Evolutionary conservation across 768 basidiomycete genomes (phyloP), one percentile per base, ranked within the genome.

Genomic region (Daedaleopsis nitida): DNA sequence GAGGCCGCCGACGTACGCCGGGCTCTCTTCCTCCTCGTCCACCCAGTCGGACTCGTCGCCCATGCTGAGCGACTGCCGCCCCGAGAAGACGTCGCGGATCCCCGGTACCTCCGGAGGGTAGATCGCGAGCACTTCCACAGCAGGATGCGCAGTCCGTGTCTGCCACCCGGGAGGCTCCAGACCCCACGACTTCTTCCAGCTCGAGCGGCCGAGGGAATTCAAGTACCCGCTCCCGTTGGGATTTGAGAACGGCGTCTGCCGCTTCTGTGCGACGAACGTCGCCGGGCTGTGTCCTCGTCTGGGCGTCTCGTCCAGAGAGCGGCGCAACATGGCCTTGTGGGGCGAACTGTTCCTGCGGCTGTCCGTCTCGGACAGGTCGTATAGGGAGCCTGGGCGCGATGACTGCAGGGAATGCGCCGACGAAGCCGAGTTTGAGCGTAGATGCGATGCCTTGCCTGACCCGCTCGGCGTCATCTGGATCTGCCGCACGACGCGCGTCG

Each of bases 171-270:
- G 91, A 7, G 92, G 92, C 67, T 94, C 91, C 32, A 87, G 75
- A 0, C 92, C 92, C 92, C 92, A 94, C 8, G 88, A 84, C 73
- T 92, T 92, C 79, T 91, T 93, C 92, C 92, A 94, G 70, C 89
- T 89, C 21, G 88, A 86, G 34, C 86, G 83, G 35, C 88, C 84
- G 52, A 85, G 69, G 4, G 80, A 77, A 42, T 71, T 74, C 14
- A 72, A 64, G 55, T 72, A 70, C 35, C 76, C 75, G 56, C 76
- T 78, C 5, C 75, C 75, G 12, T 59, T 59, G 12, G 86, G 86
- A 65, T 83, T 87, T 66, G 77, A 76, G 70, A 92, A 91, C 1
- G 91, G 87, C 2, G 87, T 90, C 63, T 83, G 78, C 24, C 89
- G 85, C 69, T 94, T 94, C 73, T 94, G 92, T 7, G 90, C 92